These are phyloP conservation scores for Tricholoma bakamatsutake DNA, from an alignment of 768 basidiomycete species.

Conservation along the genomic window DNA sequence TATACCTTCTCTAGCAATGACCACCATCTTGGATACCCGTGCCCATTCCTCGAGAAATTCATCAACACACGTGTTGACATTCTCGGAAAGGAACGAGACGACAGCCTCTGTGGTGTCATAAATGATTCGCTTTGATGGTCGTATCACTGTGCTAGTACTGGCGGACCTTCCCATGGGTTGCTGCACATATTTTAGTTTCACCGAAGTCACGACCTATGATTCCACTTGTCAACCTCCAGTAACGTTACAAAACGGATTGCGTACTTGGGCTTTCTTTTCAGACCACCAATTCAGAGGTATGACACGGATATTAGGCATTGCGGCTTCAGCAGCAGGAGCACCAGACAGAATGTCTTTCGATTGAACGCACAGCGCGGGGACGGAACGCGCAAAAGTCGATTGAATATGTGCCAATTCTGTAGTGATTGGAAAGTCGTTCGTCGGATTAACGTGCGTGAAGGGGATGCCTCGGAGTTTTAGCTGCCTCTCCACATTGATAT, in stretches of 20 bases:
- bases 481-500: conserved; percentile 82
- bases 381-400: conserved; percentile 68
- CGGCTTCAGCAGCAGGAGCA: conserved; percentile 83
- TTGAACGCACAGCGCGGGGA: conserved; percentile 80
- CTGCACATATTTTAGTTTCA: conserved; percentile 87
- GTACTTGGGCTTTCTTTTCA: conserved; percentile 58
- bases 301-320: conserved; percentile 88
- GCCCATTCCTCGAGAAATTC: conserved; percentile 93
- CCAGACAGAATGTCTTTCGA: conserved; percentile 77
- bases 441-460: conserved; percentile 67
- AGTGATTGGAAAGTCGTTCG: conserved; percentile 31
- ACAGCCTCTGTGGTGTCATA: conserved; percentile 87
- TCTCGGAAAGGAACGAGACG: conserved; percentile 82
- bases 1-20: conserved; percentile 82
- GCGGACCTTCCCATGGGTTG: conserved; percentile 76
- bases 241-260: conserved; percentile 10
- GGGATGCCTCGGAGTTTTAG: conserved; percentile 78
- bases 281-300: conserved; percentile 93
- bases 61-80: conserved; percentile 84
- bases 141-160: conserved; percentile 55
- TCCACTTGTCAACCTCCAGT: conserved; percentile 3
- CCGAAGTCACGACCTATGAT: conserved; percentile 74
- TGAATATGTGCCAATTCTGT: conserved; percentile 53
- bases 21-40: conserved; percentile 87
- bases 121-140: conserved; percentile 83